Evolutionary conservation across 2,329 filamentous ascomycete genomes (phyloP), one percentile per base, ranked within the genome.

Genomic region (Fusarium sp.): DNA sequence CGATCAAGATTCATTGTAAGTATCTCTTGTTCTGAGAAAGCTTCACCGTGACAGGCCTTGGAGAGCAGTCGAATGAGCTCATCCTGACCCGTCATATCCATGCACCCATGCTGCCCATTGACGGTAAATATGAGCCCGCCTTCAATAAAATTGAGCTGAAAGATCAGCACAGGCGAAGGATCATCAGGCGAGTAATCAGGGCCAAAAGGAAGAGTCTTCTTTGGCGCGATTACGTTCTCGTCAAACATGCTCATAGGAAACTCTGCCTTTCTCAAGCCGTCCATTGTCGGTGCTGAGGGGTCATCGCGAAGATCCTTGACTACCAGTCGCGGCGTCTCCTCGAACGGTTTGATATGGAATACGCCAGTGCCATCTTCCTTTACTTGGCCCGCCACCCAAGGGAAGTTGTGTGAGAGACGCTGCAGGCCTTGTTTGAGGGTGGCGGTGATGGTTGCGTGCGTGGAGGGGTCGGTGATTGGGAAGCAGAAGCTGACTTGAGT

Each of bases 61-160:
- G 83, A 81, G 10, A 90, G 78, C 4, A 87, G 81, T 6, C 77
- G 64, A 21, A 88, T 85, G 21, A 87, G 68, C 27, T 83, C 80
- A 6, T 79, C 84, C 69, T 86, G 83, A 4, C 86, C 87, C 2
- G 80, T 81, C 78, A 86, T 85, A 60, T 90, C 88, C 82, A 88
- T 85, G 2, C 80, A 76, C 10, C 82, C 81, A 69, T 90, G 88
- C 29, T 87, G 83, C 12, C 80, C 82, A 33, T 81, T 81, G 29
- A 88, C 79, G 6, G 84, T 86, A 14, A 90, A 79, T 3, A 90
- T 66, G 0, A 90, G 71, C 0, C 87, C 87, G 7, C 83, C 86
- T 3, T 70, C 58, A 41, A 89, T 83, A 59, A 87, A 84, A 52
- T 82, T 88, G 4, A 81, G 81, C 69, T 88, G 87, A 4, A 87